Evolutionary conservation across 2,329 filamentous ascomycete species (phyloP).

Genomic region (Sclerotinia minor): DNA sequence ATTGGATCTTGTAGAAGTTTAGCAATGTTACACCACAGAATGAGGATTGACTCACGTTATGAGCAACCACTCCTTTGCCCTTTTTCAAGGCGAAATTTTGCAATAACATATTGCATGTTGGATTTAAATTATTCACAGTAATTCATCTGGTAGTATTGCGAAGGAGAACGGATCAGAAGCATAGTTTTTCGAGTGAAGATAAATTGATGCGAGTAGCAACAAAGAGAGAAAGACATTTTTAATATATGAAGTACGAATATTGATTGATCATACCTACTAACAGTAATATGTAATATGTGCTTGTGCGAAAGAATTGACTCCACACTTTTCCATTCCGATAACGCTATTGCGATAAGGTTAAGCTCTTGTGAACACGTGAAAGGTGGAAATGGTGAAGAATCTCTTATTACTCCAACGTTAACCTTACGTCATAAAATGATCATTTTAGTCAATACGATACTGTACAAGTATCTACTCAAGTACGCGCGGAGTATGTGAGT

Average conservation of each 20-base stretch:
- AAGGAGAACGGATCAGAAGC: neutral
- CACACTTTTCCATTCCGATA: slow-evolving; percentile 19
- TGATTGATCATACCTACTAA: too few species aligned
- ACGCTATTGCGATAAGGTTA: slow-evolving; percentile 17
- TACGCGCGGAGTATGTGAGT: too few species aligned
- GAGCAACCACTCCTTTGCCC: slow-evolving; percentile 40
- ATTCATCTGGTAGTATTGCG: slow-evolving; percentile 20
- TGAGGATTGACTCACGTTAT: slow-evolving; percentile 38
- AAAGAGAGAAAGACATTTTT: slow-evolving; percentile 9
- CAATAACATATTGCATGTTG: slow-evolving; percentile 42
- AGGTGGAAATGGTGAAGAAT: neutral
- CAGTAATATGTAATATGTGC: neutral
- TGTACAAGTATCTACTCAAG: neutral
- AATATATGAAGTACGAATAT: neutral
- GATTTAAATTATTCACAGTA: slow-evolving; percentile 28
- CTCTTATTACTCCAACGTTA: neutral
- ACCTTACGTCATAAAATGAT: neutral
- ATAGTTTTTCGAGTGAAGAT: neutral
- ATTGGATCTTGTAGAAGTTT: slow-evolving; percentile 35
- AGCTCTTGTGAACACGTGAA: slow-evolving; percentile 2
- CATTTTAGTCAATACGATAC: neutral
- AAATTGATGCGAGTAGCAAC: slow-evolving; percentile 7
- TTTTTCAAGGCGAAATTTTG: slow-evolving; percentile 40
- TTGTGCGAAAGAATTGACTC: slow-evolving; percentile 15
- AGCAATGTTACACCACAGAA: slow-evolving; percentile 28